Evolutionary conservation across 1,284 basidiomycete species (phyloP), one percentile per base, ranked within the genome.

Genomic region (Pyrrhoderma noxium): DNA sequence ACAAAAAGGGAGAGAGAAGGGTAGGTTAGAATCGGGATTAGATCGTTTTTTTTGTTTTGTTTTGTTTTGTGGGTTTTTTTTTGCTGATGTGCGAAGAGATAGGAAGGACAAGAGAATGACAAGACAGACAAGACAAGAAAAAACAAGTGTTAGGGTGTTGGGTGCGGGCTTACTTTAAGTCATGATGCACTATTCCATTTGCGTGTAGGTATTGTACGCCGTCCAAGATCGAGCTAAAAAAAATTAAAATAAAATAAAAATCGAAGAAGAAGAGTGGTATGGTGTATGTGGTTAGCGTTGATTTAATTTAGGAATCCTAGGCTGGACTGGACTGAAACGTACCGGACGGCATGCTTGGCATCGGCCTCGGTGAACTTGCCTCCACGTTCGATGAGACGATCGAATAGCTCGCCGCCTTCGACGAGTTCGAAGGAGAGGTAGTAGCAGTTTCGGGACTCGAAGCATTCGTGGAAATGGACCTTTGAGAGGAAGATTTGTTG

Each of bases 381-480:
- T 22, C 52, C 52, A 53, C 75, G 79, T 58, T 83, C 72, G 25
- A 85, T 70, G 56, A 96, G 88, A 36, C 90, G 77, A 49, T 92
- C 86, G 63, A 96, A 96, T 2, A 94, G 75, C 62, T 93, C 92
- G 38, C 93, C 93, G 16, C 93, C 93, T 2, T 81, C 76, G 0
- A 93, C 93, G 5, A 95, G 82, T 66, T 96, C 91, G 61, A 96
- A 96, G 0, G 87, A 79, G 34, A 96, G 79, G 63, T 93, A 96
- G 66, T 91, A 94, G 65, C 93, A 95, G 35, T 84, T 78, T 51
- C 91, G 74, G 14, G 88, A 92, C 64, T 96, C 93, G 65, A 96
- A 96, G 80, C 84, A 90, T 65, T 93, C 91, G 64, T 86, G 92
- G 61, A 93, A 90, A 64, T 92, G 92, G n/a, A 54, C 38, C 52